These are phyloP conservation scores for Blastobotrys robertii DNA, from an alignment of 805 yeast species.

Conservation along the genomic window DNA sequence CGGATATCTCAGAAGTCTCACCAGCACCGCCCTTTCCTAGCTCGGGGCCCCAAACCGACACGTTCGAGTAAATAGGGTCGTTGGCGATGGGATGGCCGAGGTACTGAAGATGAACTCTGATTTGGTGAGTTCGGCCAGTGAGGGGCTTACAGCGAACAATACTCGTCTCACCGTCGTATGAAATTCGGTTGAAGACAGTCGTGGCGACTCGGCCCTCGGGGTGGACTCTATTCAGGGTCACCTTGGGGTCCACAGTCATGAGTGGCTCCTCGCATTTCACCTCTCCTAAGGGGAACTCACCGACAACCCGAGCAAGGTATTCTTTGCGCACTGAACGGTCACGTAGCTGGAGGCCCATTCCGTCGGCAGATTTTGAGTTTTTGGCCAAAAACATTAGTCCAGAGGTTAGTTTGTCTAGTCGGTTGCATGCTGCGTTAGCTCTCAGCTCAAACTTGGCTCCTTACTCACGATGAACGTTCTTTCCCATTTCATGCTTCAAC, in stretches of 20 bases:
- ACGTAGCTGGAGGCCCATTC: conserved; percentile 55
- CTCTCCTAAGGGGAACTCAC: conserved; percentile 61
- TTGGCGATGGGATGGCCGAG: conserved; percentile 87
- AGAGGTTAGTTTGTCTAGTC: conserved; percentile 84
- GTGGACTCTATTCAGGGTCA: conserved; percentile 52
- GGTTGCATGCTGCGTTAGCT: conserved; percentile 49
- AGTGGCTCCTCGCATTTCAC: conserved; percentile 59
- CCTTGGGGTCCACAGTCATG: conserved; percentile 60
- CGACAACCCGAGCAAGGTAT: conserved; percentile 80
- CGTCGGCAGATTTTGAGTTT: conserved; percentile 67
- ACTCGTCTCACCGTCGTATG: conserved; percentile 59
- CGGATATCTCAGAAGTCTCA: conserved; percentile 39
- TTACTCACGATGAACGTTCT: conserved; percentile 48
- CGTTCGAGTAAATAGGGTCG: conserved; percentile 83
- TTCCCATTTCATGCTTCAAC: conserved; percentile 58
- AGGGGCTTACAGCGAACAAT: conserved; percentile 76
- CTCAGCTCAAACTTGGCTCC: not conserved
- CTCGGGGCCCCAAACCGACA: conserved; percentile 64
- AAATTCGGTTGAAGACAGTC: conserved; percentile 57
- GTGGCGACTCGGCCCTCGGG: conserved; percentile 62
- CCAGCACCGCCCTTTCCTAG: conserved; percentile 56
- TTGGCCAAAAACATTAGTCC: conserved; percentile 91
- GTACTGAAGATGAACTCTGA: conserved; percentile 82
- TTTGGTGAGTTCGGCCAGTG: conserved; percentile 94
- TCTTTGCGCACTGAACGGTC: conserved; percentile 70